Evolutionary conservation across 441 rosid species (phyloP).

Genomic region (Eruca vesicaria): DNA sequence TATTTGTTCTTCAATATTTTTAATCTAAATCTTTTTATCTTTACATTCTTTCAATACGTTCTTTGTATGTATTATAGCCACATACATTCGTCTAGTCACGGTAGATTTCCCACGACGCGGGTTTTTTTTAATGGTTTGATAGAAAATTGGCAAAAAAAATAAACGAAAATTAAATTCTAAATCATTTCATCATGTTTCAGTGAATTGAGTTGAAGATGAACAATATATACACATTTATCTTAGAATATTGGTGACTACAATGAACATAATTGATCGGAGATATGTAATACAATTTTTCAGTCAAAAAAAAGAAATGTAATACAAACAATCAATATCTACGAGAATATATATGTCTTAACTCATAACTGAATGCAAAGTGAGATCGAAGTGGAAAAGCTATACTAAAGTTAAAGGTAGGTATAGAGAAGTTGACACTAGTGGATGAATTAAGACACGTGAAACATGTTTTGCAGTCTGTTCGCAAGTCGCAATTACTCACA

Average conservation of each 20-base stretch:
- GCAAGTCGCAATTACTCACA: not conserved
- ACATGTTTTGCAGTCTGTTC: constrained; percentile 23
- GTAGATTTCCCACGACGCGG: too few species aligned
- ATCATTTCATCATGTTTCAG: not conserved
- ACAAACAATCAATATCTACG: not conserved
- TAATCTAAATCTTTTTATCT: too few species aligned
- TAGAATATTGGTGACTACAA: not conserved
- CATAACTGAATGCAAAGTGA: not conserved
- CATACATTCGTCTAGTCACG: too few species aligned
- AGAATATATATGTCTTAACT: not conserved
- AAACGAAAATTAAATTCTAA: not conserved
- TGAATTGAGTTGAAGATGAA: not conserved
- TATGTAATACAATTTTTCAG: not conserved
- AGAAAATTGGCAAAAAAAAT: not conserved
- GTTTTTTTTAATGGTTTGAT: not conserved
- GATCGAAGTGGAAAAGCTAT: not conserved
- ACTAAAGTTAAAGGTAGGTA: constrained; percentile 12
- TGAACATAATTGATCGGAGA: not conserved
- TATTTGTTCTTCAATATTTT: too few species aligned
- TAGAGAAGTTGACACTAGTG: constrained; percentile 3
- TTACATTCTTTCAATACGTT: too few species aligned
- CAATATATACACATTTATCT: not conserved
- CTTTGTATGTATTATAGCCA: too few species aligned
- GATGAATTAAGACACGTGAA: constrained; percentile 28
- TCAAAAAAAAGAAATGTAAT: too few species aligned